Evolutionary conservation across 805 yeast genomes (phyloP), one percentile per base, ranked within the genome.

Genomic region (Lachancea kluyveri): DNA sequence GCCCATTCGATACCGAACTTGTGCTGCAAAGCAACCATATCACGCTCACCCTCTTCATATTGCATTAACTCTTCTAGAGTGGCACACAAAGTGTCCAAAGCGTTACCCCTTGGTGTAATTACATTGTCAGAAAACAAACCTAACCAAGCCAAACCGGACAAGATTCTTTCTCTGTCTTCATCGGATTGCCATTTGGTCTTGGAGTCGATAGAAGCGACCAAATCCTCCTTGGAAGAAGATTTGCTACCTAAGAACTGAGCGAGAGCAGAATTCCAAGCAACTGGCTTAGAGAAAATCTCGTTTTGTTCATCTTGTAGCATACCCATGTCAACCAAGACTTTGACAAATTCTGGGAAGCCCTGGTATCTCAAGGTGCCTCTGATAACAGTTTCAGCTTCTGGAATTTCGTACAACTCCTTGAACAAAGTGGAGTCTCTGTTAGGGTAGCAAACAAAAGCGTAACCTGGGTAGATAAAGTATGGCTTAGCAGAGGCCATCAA

Each of bases 291-390:
- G 64, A 88, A 77, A 42, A 70, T 64, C 39, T 74, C 79, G 41
- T 64, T 60, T 43, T 73, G 72, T 17, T 75, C 79, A 48, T 92
- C 98, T 58, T 76, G 78, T 57, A 92, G 72, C 74, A 92, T 79
- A 16, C 96, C 96, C 49, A 87, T 65, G 64, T 90, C 97, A 37
- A 92, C 97, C 30, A 92, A 73, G 27, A 81, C 96, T 68, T 88
- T 88, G 61, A 88, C 79, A 61, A 92, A 90, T 68, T 90, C 95
- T 39, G 97, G 96, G 90, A 92, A 92, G 30, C 98, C 98, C 68
- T 87, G 96, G 77, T 72, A 92, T 69, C 98, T 78, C 59, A 92
- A 73, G 43, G 98, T 92, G 57, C 98, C 98, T 70, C 98, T 83
- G 54, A 92, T 74, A 41, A 90, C 86, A 39, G 95, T 86, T 57